Conservation (phyloP, 2,329 filamentous ascomycete species). For the Mycosphaerella arachidis region DNA sequence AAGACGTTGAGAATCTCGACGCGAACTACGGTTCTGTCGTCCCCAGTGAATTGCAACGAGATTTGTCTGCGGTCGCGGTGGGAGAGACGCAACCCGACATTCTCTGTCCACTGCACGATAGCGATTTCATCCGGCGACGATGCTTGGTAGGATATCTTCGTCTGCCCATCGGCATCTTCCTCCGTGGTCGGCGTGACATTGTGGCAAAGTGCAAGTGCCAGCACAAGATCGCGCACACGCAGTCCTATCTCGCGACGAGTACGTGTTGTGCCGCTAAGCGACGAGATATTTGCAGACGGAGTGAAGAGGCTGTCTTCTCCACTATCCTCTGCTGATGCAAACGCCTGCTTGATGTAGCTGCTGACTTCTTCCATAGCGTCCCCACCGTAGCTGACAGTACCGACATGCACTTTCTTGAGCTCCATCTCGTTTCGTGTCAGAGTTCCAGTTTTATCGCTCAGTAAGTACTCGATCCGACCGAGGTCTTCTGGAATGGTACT, state of each 20-base stretch:
- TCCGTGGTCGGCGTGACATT: constrained; percentile 93
- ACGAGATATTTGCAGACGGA: constrained; percentile 64
- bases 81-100: constrained; percentile 77
- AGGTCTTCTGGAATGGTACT: constrained; percentile 97
- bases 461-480: constrained; percentile 88
- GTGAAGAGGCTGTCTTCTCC: constrained; percentile 56
- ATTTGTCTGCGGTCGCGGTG: constrained; percentile 86
- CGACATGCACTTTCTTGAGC: constrained; percentile 97
- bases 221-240: constrained; percentile 84
- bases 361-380: constrained; percentile 98
- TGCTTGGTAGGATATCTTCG: constrained; percentile 83
- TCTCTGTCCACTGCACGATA: constrained; percentile 93
- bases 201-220: constrained; percentile 89
- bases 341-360: constrained; percentile 79
- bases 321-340: constrained; percentile 48
- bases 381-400: constrained; percentile 95
- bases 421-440: constrained; percentile 81
- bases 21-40: constrained; percentile 69
- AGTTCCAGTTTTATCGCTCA: constrained; percentile 98
- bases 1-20: constrained; percentile 91
- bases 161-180: constrained; percentile 66
- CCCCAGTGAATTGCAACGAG: constrained; percentile 71
- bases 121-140: constrained; percentile 98
- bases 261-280: constrained; percentile 57
- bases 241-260: constrained; percentile 90